A percentile compares a stretch with the other conserved stretches of the same genome.
Conservation (phyloP, 306 rosid genomes). For the Cajanus cajan region DNA sequence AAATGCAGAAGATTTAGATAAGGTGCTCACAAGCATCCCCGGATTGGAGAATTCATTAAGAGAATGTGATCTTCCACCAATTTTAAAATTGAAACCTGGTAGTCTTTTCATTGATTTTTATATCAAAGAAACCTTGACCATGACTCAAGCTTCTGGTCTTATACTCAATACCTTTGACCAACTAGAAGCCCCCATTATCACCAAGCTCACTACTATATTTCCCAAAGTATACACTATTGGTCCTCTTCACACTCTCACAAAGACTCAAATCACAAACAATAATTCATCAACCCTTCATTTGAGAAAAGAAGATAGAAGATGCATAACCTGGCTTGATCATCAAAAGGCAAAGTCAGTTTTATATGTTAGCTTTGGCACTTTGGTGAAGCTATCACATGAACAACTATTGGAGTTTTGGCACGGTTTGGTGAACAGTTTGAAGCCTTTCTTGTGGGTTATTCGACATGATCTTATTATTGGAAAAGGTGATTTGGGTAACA, state of each 20-base stretch:
- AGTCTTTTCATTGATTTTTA: neutral
- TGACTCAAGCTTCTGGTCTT: slow-evolving; percentile 13
- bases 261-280: neutral
- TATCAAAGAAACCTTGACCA: slow-evolving; percentile 10
- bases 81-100: neutral
- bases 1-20: slow-evolving; percentile 15
- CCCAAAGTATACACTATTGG: slow-evolving; percentile 21
- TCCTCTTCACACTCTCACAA: slow-evolving; percentile 11
- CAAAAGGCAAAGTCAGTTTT: slow-evolving; percentile 22
- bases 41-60: slow-evolving; percentile 14
- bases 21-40: slow-evolving; percentile 7
- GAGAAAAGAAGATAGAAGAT: slow-evolving; percentile 20
- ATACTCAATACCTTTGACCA: slow-evolving; percentile 29
- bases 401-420: slow-evolving; percentile 23
- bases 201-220: slow-evolving; percentile 17
- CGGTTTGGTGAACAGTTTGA: slow-evolving; percentile 25
- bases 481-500: neutral
- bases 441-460: slow-evolving; percentile 27
- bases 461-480: neutral
- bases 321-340: slow-evolving; percentile 27
- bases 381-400: neutral
- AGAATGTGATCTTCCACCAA: slow-evolving; percentile 5
- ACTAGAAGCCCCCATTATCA: slow-evolving; percentile 20
- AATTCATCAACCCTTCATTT: neutral
- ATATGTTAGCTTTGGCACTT: slow-evolving; percentile 28